Base-by-base conservation (phyloP, 177 flowering plant species). In the Vitis hybrid region DNA sequence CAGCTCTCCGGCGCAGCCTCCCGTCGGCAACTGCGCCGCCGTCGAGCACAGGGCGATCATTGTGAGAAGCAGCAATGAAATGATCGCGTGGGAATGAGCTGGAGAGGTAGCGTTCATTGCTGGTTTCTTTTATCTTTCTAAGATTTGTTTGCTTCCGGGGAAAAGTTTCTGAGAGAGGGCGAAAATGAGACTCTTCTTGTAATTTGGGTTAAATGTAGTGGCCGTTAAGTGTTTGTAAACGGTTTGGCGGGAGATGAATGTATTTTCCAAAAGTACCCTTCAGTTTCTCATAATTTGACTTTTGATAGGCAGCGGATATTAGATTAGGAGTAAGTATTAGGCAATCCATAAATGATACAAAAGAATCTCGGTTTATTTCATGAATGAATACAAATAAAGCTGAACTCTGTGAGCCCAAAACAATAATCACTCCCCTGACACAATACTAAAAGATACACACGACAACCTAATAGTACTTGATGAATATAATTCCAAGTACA, bases 1-100 rank as follows among this genome's bases (percentile, higher is more conserved):
- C 9, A 89, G 83, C 69, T 74, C 75, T 60, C 52, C 64, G 45
- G 67, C 22, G 76, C 93, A 89, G 19, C 72, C 75, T 3, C 22
- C 29, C 3, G 55, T 20, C 49, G 72, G 62, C 1, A 73, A 60
- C n/a, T 71, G 70, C 7, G 75, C 50, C 8, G 72, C 49, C 33
- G 69, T 51, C 39, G 71, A 51, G 51, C 45, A 33, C 45, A 65
- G 31, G 22, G 55, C 2, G 59, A 66, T 14, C 53, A 58, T 7
- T 31, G 60, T 0, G 64, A 67, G 59, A 10, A 19, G 5, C 39
- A 26, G 55, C 39, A 68, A 20, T n/a, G n/a, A 16, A 57, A 52
- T 31, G 52, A 66, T 51, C 72, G 64, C 22, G 2, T 20, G 0
- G 22, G 22, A 20, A 20, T 20, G 22, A 20, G 22, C 22, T 20